These are phyloP conservation scores for Haberlea rhodopensis DNA, from an alignment of 257 asterid species.

Conservation along the genomic window DNA sequence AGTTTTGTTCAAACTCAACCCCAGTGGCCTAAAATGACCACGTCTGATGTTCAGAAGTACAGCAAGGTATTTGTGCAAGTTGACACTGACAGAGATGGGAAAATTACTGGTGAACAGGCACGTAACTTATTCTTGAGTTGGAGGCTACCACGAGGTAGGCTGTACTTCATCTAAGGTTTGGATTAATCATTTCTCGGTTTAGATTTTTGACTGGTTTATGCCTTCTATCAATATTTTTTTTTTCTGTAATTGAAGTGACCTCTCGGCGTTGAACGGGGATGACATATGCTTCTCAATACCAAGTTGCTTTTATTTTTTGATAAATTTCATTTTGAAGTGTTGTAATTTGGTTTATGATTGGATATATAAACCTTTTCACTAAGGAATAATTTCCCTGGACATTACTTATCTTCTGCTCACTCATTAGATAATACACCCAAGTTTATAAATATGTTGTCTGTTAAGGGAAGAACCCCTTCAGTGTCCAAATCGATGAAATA, in stretches of 20 bases:
- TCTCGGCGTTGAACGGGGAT: constrained; percentile 10
- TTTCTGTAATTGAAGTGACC: neutral
- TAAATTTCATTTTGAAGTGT: constrained; percentile 17
- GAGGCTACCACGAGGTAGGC: constrained; percentile 84
- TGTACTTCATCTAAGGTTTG: constrained; percentile 8
- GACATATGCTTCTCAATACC: neutral
- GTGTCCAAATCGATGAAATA: neutral
- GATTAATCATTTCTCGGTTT: neutral
- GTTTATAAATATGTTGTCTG: no score
- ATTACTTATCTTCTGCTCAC: neutral
- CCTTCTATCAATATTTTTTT: neutral
- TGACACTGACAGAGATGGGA: constrained; percentile 92
- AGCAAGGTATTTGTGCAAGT: constrained; percentile 85
- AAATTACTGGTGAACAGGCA: constrained; percentile 90
- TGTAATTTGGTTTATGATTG: no score
- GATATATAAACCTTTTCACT: neutral
- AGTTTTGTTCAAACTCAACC: constrained; percentile 48
- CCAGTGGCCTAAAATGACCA: constrained; percentile 91
- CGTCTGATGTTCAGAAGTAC: constrained; percentile 81
- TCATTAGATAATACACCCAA: neutral
- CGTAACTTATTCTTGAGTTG: constrained; percentile 92
- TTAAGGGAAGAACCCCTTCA: neutral
- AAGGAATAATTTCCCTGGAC: neutral
- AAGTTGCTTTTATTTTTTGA: constrained; percentile 9
- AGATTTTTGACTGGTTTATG: constrained; percentile 10